phyloP scores from a whole-genome alignment of 164 flowering plant species.

The Euptelea pleiosperma region DNA sequence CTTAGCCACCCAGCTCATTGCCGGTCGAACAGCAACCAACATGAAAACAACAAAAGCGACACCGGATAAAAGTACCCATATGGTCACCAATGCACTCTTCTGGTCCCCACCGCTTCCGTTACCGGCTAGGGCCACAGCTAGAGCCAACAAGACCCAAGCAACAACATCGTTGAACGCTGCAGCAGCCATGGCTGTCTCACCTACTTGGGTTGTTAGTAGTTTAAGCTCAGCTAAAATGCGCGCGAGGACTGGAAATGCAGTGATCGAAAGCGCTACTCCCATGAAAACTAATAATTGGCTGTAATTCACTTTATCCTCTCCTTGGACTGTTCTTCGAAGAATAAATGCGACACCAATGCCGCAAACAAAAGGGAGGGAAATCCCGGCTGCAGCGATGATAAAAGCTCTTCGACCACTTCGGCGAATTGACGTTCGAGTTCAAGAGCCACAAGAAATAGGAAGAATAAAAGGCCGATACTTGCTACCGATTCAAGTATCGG shows the following conservation, averaged over 20 bases:
- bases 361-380: constrained; percentile 28
- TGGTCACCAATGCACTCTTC: constrained; percentile 18
- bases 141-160: constrained; percentile 37
- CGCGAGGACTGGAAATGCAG: constrained; percentile 40
- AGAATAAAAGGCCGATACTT: constrained; percentile 37
- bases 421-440: constrained; percentile 32
- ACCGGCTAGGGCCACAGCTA: constrained; percentile 31
- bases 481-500: constrained; percentile 36
- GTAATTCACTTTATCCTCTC: constrained; percentile 19
- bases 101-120: constrained; percentile 12
- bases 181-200: constrained; percentile 36
- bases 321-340: constrained; percentile 18
- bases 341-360: constrained; percentile 26
- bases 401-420: constrained; percentile 25
- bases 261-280: constrained; percentile 36
- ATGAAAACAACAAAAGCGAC: constrained; percentile 49
- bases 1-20: constrained; percentile 44
- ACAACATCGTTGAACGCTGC: constrained; percentile 35
- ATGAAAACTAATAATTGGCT: constrained; percentile 29
- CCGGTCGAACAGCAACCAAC: constrained; percentile 43
- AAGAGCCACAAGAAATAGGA: constrained; percentile 38
- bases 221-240: constrained; percentile 35
- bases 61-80: constrained; percentile 42
- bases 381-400: constrained; percentile 33
- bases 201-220: constrained; percentile 25